Base-by-base conservation (phyloP, 2,329 filamentous ascomycete species). In the Paraconiothyrium brasiliense region DNA sequence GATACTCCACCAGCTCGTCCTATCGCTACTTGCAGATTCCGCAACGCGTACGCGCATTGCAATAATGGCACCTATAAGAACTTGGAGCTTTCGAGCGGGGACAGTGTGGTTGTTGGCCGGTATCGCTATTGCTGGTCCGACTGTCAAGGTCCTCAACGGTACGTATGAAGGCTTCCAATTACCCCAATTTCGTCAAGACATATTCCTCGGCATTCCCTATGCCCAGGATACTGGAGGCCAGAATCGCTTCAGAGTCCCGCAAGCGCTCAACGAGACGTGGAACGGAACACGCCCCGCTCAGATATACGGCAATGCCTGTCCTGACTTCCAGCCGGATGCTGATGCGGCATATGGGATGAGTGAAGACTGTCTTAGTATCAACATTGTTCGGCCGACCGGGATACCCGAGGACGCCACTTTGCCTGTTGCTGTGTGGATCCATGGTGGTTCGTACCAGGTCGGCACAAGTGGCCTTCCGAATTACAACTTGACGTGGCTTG, bases 341-440 rank as follows among this genome's bases (percentile, higher is more conserved):
- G 71, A 75, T 54, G 71, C 51, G n/a, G 59, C 58, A 44, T 81
- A 79, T 59, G 79, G 79, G 34, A 75, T 78, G 67, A 76, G 75
- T 11, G 88, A 90, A 67, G 85, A 89, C 67, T 90, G 88, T 63
- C 79, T 90, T 4, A 87, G 86, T 48, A 76, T 90, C 62, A 90
- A 89, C 66, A 81, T 90, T 8, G 78, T 90, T 30, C 82, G 87
- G 3, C 86, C 87, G 0, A 75, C 83, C 9, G 82, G 83, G 6
- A 51, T 76, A n/a, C 64, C 67, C 3, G 73, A 74, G 37, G 77
- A 82, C 4, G 71, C 78, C 6, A 58, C 59, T 32, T 9, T 90
- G 2, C 87, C 87, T 0, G 84, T 89, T 7, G 82, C 81, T 11
- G 80, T 88, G 1, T 91, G 88, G 87, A 86, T 90, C 30, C 86